These are phyloP conservation scores for Akanthomyces uredinophilus DNA, from an alignment of 2,329 filamentous ascomycete genomes.

Conservation along the genomic window DNA sequence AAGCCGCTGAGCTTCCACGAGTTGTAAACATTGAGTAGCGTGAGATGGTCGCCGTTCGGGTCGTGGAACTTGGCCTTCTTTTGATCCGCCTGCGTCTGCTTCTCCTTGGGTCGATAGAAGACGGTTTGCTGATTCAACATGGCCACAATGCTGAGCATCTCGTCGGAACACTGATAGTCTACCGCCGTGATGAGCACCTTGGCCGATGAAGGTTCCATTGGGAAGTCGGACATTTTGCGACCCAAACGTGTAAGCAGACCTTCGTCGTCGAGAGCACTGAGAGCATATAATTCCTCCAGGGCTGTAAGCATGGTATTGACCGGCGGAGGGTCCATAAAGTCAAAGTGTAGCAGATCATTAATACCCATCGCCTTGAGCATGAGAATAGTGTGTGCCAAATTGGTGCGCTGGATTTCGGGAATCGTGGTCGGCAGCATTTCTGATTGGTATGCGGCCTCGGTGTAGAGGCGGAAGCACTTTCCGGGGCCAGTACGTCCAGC, in stretches of 20 bases:
- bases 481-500: conserved; percentile 92
- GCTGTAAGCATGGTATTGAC: conserved; percentile 98
- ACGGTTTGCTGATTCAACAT: conserved; percentile 85
- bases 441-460: conserved; percentile 88
- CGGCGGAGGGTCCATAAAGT: conserved; percentile 98
- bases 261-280: conserved; percentile 91
- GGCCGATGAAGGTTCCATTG: conserved; percentile 89
- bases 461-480: conserved; percentile 94
- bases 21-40: conserved; percentile 93
- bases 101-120: conserved; percentile 96
- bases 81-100: conserved; percentile 91
- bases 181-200: conserved; percentile 87
- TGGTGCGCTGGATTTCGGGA: conserved; percentile 93
- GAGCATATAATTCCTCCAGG: conserved; percentile 87
- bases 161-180: conserved; percentile 84
- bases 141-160: conserved; percentile 88
- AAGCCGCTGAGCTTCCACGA: conserved; percentile 86
- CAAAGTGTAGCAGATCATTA: conserved; percentile 93
- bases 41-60: conserved; percentile 88
- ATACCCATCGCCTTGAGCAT: conserved; percentile 99
- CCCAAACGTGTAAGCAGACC: conserved; percentile 86
- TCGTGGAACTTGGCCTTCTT: conserved; percentile 98
- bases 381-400: conserved; percentile 85
- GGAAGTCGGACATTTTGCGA: conserved; percentile 97
- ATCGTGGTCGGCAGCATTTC: conserved; percentile 97